Evolutionary conservation across 225 moss, liverwort and hornwort species (phyloP).

Genomic region (Bryum argenteum): DNA sequence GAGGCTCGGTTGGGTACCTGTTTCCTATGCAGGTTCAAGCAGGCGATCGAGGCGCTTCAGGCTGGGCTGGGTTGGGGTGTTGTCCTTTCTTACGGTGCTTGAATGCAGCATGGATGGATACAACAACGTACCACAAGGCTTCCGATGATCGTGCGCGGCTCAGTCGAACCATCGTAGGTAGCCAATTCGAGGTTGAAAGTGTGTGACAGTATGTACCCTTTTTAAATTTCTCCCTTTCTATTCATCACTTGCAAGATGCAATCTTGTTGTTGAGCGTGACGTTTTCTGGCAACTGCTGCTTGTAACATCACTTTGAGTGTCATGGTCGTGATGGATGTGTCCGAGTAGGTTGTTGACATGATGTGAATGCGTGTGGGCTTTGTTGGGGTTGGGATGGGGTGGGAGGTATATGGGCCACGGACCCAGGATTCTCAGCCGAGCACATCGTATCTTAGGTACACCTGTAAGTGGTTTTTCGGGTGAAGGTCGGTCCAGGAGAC

Average conservation of each 20-base stretch:
- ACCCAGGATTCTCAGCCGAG: constrained; percentile 51
- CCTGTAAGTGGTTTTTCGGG: constrained; percentile 37
- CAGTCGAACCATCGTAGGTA: constrained; percentile 42
- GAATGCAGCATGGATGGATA: constrained; percentile 55
- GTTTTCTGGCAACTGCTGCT: constrained; percentile 16
- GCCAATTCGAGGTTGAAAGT: constrained; percentile 42
- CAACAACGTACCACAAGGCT: constrained; percentile 40
- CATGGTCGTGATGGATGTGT: neutral
- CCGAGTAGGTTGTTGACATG: constrained; percentile 32
- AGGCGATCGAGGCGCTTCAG: constrained; percentile 46
- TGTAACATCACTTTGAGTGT: neutral
- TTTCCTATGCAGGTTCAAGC: constrained; percentile 66
- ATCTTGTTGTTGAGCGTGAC: constrained; percentile 21
- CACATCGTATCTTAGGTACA: constrained; percentile 45
- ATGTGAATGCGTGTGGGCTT: constrained; percentile 40
- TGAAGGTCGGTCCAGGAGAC: neutral
- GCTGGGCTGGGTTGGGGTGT: constrained; percentile 46
- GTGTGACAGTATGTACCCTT: constrained; percentile 40
- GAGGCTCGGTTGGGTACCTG: constrained; percentile 47
- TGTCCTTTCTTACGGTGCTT: constrained; percentile 53
- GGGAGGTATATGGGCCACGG: constrained; percentile 44
- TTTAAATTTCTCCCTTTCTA: neutral
- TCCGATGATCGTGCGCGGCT: constrained; percentile 34
- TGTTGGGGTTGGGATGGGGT: constrained; percentile 32
- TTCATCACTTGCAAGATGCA: constrained; percentile 30